These are phyloP conservation scores for Conoideocrella luteorostrata DNA, from an alignment of 2,329 filamentous ascomycete species.

Conservation along the genomic window DNA sequence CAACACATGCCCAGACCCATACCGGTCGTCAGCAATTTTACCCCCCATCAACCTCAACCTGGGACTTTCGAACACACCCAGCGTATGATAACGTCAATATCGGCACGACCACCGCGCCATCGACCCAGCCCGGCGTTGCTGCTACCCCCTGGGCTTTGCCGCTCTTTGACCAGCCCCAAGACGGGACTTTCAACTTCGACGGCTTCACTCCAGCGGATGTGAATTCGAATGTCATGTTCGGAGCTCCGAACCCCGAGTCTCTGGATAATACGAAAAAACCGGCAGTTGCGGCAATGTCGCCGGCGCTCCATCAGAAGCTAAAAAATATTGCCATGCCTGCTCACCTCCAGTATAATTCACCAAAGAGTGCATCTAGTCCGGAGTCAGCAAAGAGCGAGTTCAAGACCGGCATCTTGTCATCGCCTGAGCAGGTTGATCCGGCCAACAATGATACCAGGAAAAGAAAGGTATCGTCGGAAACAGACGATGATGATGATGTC, in stretches of 20 bases:
- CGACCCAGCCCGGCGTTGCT: slow-evolving; percentile 25
- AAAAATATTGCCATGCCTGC: slow-evolving; percentile 59
- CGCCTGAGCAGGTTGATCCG: slow-evolving; percentile 47
- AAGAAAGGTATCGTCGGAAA: slow-evolving; percentile 60
- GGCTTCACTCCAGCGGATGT: slow-evolving; percentile 26
- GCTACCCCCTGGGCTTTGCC: slow-evolving; percentile 29
- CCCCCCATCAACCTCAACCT: slow-evolving; percentile 26
- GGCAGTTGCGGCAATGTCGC: slow-evolving; percentile 36
- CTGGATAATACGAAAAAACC: slow-evolving; percentile 1
- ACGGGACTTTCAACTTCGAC: slow-evolving; percentile 25
- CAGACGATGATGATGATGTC: slow-evolving; percentile 48
- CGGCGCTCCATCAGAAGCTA: slow-evolving; percentile 46
- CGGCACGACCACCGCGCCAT: slow-evolving; percentile 26
- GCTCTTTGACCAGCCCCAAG: slow-evolving; percentile 27
- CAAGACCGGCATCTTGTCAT: slow-evolving; percentile 45
- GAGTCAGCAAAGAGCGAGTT: slow-evolving; percentile 45
- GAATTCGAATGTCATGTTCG: slow-evolving; percentile 29
- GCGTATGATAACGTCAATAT: slow-evolving; percentile 41
- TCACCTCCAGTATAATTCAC: slow-evolving; percentile 54
- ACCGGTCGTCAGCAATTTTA: slow-evolving; percentile 29
- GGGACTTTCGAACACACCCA: slow-evolving; percentile 42
- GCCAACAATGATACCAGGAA: slow-evolving; percentile 52
- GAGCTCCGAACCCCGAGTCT: slow-evolving; percentile 5
- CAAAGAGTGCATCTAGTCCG: slow-evolving; percentile 52
- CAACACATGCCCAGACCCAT: slow-evolving; percentile 22